Conservation (phyloP, 2,329 filamentous ascomycete species). For the Ciborinia camelliae region DNA sequence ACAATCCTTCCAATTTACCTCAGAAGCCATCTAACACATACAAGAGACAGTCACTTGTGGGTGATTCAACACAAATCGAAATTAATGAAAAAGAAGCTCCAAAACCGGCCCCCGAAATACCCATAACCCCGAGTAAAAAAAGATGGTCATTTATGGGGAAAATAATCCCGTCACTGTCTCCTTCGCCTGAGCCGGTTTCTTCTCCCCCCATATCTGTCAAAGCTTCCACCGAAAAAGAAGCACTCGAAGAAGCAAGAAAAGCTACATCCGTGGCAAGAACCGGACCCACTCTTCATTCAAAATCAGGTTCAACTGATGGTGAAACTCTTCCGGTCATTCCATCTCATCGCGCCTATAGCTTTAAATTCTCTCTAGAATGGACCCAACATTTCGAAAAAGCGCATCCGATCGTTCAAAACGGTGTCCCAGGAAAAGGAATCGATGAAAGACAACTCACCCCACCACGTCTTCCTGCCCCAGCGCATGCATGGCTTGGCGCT, state of each 20-base stretch:
- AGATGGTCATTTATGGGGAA: slow-evolving; percentile 63
- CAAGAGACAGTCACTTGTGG: slow-evolving; percentile 33
- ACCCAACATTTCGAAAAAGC: slow-evolving; percentile 46
- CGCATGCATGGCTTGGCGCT: slow-evolving; percentile 59
- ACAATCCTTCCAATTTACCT: slow-evolving; percentile 16
- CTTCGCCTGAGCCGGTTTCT: slow-evolving; percentile 16
- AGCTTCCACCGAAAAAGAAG: slow-evolving; percentile 40
- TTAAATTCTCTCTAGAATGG: slow-evolving; percentile 73
- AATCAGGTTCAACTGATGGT: slow-evolving; percentile 54
- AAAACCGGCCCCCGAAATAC: slow-evolving; percentile 25
- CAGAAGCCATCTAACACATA: slow-evolving; percentile 25
- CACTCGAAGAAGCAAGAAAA: slow-evolving; percentile 49
- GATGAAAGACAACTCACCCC: slow-evolving; percentile 59
- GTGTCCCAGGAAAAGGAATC: slow-evolving; percentile 11
- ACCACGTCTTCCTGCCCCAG: slow-evolving; percentile 66
- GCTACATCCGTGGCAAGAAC: slow-evolving; percentile 48
- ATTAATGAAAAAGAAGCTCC: slow-evolving; percentile 21
- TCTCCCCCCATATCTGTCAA: slow-evolving; percentile 16
- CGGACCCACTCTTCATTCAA: slow-evolving; percentile 42
- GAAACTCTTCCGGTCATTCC: slow-evolving; percentile 50
- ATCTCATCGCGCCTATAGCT: slow-evolving; percentile 51
- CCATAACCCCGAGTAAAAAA: slow-evolving; percentile 46
- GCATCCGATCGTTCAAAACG: slow-evolving; percentile 15
- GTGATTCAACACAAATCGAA: slow-evolving; percentile 24
- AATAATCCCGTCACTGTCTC: slow-evolving; percentile 50